Base-by-base conservation (phyloP, 495 filamentous ascomycete species). In the Pseudoneurospora amorphoporcata region DNA sequence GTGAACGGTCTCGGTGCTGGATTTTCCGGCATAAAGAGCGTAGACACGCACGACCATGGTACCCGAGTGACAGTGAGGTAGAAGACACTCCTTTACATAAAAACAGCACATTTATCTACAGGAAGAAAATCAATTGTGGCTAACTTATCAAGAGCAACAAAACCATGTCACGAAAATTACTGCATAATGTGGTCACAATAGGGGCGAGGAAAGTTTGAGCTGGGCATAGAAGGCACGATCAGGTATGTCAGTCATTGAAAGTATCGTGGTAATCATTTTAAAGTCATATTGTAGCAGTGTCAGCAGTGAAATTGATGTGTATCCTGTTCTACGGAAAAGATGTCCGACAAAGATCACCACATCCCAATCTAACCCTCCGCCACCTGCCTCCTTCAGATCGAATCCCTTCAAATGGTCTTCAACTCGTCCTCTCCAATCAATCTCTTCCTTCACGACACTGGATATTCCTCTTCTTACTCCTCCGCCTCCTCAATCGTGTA, bases 341-440 rank as follows among this genome's bases (percentile, higher is more conserved):
- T 14, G 10, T 3, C 47, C 4, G 10, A 10, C 23, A 8, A 23
- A 23, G 23, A 58, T 29, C 1, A 7, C 12, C 0, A 14, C 9
- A 9, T 2, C 10, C 45, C 6, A 0, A 53, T 6, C 1, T 0
- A 1, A 23, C 3, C 2, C 45, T 19, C 3, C 7, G 10, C 2
- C 19, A 53, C 0, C 45, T 53, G 9, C 4, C 0, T 53, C 19
- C 45, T 53, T 29, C 2, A 10, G 0, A 53, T 5, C 9, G 4
- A 7, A 1, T 0, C 10, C 16, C 1, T 3, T 14, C 0, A 0
- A 53, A 23, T 23, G 4, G 0, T 6, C 45, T 19, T 1, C 9
- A 0, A 6, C 4, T 45, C 6, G 2, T 0, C 9, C 0, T 10
- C 12, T 6, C 0, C 23, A 23, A 1, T 0, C 19, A 58, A 6